A percentile compares a stretch with the other conserved stretches of the same genome.
Conservation (phyloP, 495 filamentous ascomycete species). For the Podospora tetraspora region DNA sequence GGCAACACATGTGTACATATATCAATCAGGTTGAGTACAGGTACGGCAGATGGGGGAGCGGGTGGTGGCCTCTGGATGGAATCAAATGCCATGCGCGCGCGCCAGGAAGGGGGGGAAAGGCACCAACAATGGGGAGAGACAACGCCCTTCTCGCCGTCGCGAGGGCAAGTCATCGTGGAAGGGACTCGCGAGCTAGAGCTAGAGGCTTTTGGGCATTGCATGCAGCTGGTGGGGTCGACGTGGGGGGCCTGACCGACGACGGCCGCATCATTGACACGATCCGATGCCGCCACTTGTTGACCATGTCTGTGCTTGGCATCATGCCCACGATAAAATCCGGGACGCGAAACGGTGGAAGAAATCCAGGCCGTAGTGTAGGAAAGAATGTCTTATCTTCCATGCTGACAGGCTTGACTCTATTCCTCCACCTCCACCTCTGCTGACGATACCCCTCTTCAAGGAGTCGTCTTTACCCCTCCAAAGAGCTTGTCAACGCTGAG, state of each 20-base stretch:
- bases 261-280: neutral
- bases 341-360: neutral
- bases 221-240: conserved; percentile 14
- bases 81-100: neutral
- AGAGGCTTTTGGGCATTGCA: conserved; percentile 15
- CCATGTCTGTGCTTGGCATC: neutral
- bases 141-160: neutral
- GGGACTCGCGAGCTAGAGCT: conserved; percentile 17
- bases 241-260: conserved; percentile 6
- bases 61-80: neutral
- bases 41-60: neutral
- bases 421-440: neutral
- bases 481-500: neutral
- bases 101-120: neutral
- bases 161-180: conserved; percentile 3
- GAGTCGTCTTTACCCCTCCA: neutral
- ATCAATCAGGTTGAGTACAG: neutral
- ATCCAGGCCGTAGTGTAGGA: neutral
- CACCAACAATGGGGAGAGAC: conserved; percentile 1
- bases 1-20: neutral
- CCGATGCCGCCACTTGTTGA: neutral
- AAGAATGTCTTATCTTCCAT: neutral
- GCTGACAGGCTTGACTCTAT: neutral
- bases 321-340: neutral
- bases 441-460: neutral